Evolutionary conservation across 768 basidiomycete species (phyloP), one percentile per base, ranked within the genome.

Genomic region (Naganishia friedmannii): DNA sequence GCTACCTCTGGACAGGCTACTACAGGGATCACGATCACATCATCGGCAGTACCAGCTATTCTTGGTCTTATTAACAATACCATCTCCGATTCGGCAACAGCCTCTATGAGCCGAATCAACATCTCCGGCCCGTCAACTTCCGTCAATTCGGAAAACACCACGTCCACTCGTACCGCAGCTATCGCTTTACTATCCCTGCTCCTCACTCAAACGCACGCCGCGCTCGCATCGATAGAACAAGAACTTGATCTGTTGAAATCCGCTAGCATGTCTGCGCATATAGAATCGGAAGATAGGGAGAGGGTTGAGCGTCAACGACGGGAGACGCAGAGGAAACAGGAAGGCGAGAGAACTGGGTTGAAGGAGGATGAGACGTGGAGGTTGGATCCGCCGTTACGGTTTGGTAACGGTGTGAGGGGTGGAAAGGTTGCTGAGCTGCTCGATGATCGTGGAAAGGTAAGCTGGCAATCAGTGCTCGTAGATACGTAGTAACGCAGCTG

Each of bases 361-460:
- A 69, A 54, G 68, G 84, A 86, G 28, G 85, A 86, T 53, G 82
- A 85, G 58, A 86, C 86, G 75, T 93, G 92, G 92, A 88, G 84
- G 75, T 80, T 93, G 55, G 93, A 95, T 76, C 34, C 58, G 45
- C 75, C 80, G 9, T 42, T 69, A 17, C 66, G 31, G 79, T 77
- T n/a, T 76, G 81, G 26, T 77, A 77, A 5, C 82, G 84, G 54
- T 84, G 85, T 21, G 85, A 84, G 70, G 88, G 88, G 0, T 85
- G 89, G 73, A 26, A 74, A 70, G 55, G 76, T 77, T 1, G 51
- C 72, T 26, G 75, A 77, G 7, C 79, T 97, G 31, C 77, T 96
- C 68, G 90, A 93, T 77, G 80, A 87, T 4, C 83, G 83, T 58
- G 93, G 93, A 48, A 92, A 87, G 84, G 93, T 93, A 65, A 48